Conservation (phyloP, 352 stramenopile genomes). For the Phytopythium litorale region DNA sequence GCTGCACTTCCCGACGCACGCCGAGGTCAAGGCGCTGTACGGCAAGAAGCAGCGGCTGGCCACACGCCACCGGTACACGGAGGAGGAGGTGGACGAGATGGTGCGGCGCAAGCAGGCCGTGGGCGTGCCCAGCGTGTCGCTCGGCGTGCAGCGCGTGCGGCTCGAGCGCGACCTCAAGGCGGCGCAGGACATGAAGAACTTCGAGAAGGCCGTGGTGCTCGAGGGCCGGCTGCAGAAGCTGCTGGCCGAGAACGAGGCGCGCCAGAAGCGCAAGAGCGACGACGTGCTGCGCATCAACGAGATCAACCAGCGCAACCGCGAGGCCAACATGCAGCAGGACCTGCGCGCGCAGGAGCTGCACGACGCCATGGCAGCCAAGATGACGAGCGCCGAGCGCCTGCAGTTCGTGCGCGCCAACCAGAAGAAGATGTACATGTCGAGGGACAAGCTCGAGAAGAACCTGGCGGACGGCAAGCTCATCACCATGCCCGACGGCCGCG, state of each 20-base stretch:
- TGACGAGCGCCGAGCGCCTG: constrained; percentile 78
- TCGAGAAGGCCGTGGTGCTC: constrained; percentile 75
- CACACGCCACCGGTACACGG: constrained; percentile 73
- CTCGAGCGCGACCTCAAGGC: constrained; percentile 75
- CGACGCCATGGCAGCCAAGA: constrained; percentile 66
- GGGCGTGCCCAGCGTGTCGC: constrained; percentile 54
- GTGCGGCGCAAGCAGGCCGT: constrained; percentile 68
- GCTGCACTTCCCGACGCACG: constrained; percentile 67
- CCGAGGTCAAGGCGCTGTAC: constrained; percentile 59
- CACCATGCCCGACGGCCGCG: constrained; percentile 59
- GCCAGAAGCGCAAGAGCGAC: constrained; percentile 71
- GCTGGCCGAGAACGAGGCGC: constrained; percentile 60
- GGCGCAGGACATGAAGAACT: constrained; percentile 85
- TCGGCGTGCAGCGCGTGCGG: constrained; percentile 74
- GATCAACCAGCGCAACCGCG: constrained; percentile 81
- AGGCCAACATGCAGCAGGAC: constrained; percentile 80
- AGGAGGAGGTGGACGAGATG: constrained; percentile 78
- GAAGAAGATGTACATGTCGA: constrained; percentile 84
- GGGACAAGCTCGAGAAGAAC: constrained; percentile 82
- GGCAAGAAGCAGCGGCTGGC: constrained; percentile 63
- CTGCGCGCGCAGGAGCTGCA: constrained; percentile 72
- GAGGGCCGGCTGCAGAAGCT: constrained; percentile 65
- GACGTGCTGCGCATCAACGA: constrained; percentile 83
- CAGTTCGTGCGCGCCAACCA: constrained; percentile 83
- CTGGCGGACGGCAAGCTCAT: constrained; percentile 73